Evolutionary conservation across 192 early-diverging fungal genomes (phyloP), one percentile per base, ranked within the genome.

Genomic region (Coemansia sp.): DNA sequence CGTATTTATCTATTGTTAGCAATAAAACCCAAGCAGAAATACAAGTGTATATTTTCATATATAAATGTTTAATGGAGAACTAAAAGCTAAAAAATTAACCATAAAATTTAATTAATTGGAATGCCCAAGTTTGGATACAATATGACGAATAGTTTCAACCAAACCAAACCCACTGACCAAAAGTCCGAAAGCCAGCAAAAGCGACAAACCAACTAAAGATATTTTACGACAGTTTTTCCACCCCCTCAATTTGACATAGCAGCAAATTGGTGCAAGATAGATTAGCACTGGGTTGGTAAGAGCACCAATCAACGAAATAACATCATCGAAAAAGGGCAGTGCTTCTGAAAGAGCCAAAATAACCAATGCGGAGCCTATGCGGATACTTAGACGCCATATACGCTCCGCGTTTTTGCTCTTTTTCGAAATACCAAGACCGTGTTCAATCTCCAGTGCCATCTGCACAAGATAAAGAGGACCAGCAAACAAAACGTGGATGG

Each of bases 261-360:
- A 92, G 14, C 89, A 42, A 25, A 92, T 83, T 0, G 92, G 92
- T 57, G 92, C 82, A 11, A 91, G 71, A 65, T 91, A 91, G 29
- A 94, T 87, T 1, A 94, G 69, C 7, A 86, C 74, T 12, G 84
- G 86, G 38, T 88, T 90, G 48, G 89, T 86, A 25, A 92, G 78
- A 0, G 90, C 86, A 4, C 92, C 89, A 29, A 94, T 67, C 0
- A 94, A 73, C 33, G 87, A 86, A 78, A 94, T 71, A 22, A 91
- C 78, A 60, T 92, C 91, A 31, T 88, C 85, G 61, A 94, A 92
- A 70, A 83, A 91, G 4, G 91, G 90, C 7, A 92, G 74, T 33
- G 80, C 86, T 16, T 89, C 81, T 0, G 90, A 83, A 17, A 91
- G 68, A 10, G 81, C 79, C 8, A 82, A 66, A 10, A 88, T 77